Conservation (phyloP, 192 early-diverging fungal genomes). For the Chytriomyces hyalinus region DNA sequence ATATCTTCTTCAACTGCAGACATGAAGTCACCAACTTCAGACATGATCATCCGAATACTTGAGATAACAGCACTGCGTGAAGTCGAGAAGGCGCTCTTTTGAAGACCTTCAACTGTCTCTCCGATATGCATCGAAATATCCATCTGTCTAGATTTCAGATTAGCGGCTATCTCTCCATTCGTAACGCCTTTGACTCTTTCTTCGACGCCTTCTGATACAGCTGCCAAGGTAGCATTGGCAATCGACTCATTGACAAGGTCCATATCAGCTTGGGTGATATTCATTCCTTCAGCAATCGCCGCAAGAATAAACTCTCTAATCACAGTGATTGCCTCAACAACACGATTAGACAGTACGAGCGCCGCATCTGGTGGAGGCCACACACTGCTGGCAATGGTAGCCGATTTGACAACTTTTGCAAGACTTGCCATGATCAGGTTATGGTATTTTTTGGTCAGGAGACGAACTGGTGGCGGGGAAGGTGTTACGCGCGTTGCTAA, state of each 20-base stretch:
- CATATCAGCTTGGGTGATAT: constrained; percentile 37
- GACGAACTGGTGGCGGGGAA: constrained; percentile 51
- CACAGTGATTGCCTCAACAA: constrained; percentile 75
- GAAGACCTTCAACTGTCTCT: constrained; percentile 28
- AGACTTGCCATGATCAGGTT: constrained; percentile 71
- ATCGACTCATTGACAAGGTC: constrained; percentile 14
- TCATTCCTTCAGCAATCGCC: constrained; percentile 62
- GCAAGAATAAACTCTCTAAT: constrained; percentile 76
- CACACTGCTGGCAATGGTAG: constrained; percentile 53
- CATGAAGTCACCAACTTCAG: constrained; percentile 61
- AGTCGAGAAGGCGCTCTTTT: constrained; percentile 29
- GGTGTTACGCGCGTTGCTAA: constrained; percentile 49
- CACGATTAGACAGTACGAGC: constrained; percentile 73
- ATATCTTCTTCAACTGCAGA: constrained; percentile 55
- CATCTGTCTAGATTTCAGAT: constrained; percentile 42
- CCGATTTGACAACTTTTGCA: constrained; percentile 46
- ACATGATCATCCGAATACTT: constrained; percentile 47
- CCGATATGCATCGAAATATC: constrained; percentile 35
- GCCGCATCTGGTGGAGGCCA: constrained; percentile 72
- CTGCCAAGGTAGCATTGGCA: background rate
- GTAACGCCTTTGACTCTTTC: constrained; percentile 21
- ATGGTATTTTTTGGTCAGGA: constrained; percentile 71
- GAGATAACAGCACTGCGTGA: constrained; percentile 33
- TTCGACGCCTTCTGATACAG: constrained; percentile 1
- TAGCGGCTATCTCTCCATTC: constrained; percentile 49